Base-by-base conservation (phyloP, 2,329 filamentous ascomycete genomes). In the Aureobasidium namibiae region DNA sequence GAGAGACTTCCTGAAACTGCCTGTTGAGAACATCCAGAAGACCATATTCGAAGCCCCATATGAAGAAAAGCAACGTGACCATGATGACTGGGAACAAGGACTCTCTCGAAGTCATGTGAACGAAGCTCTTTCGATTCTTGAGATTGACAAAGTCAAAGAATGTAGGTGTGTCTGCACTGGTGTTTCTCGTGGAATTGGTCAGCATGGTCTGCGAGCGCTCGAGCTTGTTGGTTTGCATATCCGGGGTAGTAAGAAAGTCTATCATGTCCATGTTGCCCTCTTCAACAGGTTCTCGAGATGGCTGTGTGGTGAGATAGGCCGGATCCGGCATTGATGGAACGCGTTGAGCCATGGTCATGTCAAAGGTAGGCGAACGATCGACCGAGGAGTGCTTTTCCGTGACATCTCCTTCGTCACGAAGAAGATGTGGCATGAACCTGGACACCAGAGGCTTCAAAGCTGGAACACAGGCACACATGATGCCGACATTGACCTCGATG, bases 41-140 rank as follows among this genome's bases (percentile, higher is more conserved):
- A 0, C 92, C 92, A 66, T 96, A 96, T 0, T 90, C 91, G 60
- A 96, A 87, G 0, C 92, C 92, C 91, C 90, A 95, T 2, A 96
- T 76, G 63, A 95, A 85, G 73, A 96, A 95, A 0, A 96, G 76
- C 7, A 92, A 81, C 1, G 88, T 89, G 23, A 95, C 90, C 63
- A 90, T 78, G 16, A 82, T 79, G 67, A 88, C 86, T 63, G 90
- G 89, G 63, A 85, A 87, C 64, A 88, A 75, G 0, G 86, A 88
- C 63, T 91, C 87, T 11, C 73, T 69, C 1, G 78, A 78, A 1
- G 81, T 83, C 60, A 84, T 82, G 23, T 83, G 77, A 8, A 90
- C 81, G 77, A 91, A 85, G 67, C 84, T 88, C 71, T 89, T 89
- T 2, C 84, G 85, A 63, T 77, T 76, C 38, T 78, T 76, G 75